These are phyloP conservation scores for Ogataea salicorniae DNA, from an alignment of 805 yeast genomes.

Conservation along the genomic window DNA sequence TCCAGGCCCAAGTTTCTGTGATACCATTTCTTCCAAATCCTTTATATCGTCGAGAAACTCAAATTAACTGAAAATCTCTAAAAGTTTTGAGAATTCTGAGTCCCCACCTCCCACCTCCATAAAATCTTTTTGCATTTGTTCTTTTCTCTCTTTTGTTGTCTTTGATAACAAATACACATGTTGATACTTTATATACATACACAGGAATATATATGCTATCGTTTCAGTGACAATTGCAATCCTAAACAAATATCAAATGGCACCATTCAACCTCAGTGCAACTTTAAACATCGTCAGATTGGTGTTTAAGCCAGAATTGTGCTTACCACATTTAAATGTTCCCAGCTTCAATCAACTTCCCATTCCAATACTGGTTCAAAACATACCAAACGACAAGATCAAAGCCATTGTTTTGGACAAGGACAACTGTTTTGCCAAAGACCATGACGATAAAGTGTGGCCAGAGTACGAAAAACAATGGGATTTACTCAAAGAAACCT, in stretches of 20 bases:
- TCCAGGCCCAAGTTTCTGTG: too few species aligned
- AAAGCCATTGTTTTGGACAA: conserved; percentile 85
- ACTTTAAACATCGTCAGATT: conserved; percentile 63
- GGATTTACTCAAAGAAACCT: conserved; percentile 45
- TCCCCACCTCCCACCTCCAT: too few species aligned
- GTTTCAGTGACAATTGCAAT: too few species aligned
- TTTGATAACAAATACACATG: too few species aligned
- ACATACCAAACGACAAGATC: conserved; percentile 32
- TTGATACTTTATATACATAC: too few species aligned
- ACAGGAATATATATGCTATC: too few species aligned
- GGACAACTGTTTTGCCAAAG: conserved; percentile 90
- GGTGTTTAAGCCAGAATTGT: conserved; percentile 56
- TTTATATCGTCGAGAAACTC: too few species aligned
- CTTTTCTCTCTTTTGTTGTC: too few species aligned
- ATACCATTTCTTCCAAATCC: too few species aligned
- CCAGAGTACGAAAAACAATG: conserved; percentile 60
- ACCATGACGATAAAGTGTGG: conserved; percentile 76
- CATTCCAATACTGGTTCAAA: conserved; percentile 19
- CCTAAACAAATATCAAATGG: neutral
- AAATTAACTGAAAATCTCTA: too few species aligned
- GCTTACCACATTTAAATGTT: conserved; percentile 63
- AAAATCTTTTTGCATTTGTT: too few species aligned
- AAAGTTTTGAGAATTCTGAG: too few species aligned
- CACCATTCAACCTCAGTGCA: conserved; percentile 58
- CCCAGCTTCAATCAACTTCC: conserved; percentile 38